Evolutionary conservation across 1,284 basidiomycete species (phyloP), one percentile per base, ranked within the genome.

Genomic region (Tetrapyrgos nigripes): DNA sequence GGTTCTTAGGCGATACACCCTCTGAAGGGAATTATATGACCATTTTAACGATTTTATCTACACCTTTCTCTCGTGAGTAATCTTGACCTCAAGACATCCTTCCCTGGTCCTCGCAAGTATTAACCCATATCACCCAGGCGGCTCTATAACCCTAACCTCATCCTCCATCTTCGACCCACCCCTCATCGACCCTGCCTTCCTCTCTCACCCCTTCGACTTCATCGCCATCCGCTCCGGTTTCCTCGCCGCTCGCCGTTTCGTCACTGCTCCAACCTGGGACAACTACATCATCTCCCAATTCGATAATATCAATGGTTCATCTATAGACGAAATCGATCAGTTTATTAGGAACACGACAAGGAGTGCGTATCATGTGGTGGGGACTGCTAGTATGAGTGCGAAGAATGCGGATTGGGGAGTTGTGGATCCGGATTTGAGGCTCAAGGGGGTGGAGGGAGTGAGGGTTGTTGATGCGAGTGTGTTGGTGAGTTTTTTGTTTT

Each of bases 401-500:
- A 29, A 21, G 13, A 44, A 50, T 29, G 53, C 54, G 5, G 28
- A 40, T 4, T 61, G 52, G 46, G 62, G 62, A 14, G 62, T 62
- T 5, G 60, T 64, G 4, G 47, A 62, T 45, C 62, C 62, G 3
- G 60, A 64, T 47, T 45, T 64, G 46, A 57, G 48, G n/a, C 50
- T 64, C 47, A 64, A 64, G 37, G 48, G 57, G 14, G 57, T 58
- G 8, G 23, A 48, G 10, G 62, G 62, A 11, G n/a, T 64, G 43
- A 47, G 62, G 28, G 40, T 62, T 23, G 61, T 64, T n/a, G 63
- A 63, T 51, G 62, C 62, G 24, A 56, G 53, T 51, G 60, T 63
- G 26, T 19, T 51, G 56, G 62, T 63, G 9, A 23, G 62, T 79
- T 3, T 87, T 87, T 48, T 79, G 80, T 14, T 88, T 89, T 52